Evolutionary conservation across 352 stramenopile species (phyloP).

Genomic region (Lagenidium sp.): DNA sequence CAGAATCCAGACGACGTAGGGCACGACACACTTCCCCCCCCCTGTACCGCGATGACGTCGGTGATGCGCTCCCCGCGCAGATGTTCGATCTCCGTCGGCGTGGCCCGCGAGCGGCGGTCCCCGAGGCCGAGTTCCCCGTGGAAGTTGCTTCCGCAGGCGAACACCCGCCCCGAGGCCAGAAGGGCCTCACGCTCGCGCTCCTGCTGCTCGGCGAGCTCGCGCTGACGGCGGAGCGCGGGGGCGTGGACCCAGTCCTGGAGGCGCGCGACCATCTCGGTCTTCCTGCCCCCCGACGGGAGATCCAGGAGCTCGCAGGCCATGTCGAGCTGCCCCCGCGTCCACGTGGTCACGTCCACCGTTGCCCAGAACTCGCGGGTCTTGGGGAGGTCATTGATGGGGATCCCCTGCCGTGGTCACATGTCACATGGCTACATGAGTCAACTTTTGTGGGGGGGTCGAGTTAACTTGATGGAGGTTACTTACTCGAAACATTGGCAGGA

Average conservation of each 20-base stretch:
- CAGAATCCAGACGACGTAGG: too few species aligned
- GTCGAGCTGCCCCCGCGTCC: conserved; percentile 44
- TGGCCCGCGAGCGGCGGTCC: conserved; percentile 23
- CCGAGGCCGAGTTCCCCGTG: conserved; percentile 56
- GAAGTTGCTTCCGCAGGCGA: conserved; percentile 58
- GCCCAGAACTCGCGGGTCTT: conserved; percentile 58
- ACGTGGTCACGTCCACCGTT: conserved; percentile 33
- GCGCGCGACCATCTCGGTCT: conserved; percentile 45
- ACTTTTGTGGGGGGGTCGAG: background rate
- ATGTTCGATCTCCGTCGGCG: conserved; percentile 43
- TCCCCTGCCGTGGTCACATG: conserved; percentile 19
- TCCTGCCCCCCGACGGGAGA: conserved; percentile 37
- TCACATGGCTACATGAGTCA: background rate
- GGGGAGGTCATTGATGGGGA: conserved; percentile 37
- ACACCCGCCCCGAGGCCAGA: conserved; percentile 38
- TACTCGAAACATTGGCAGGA: conserved; percentile 36
- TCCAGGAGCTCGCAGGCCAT: conserved; percentile 49
- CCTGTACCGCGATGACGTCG: conserved; percentile 34
- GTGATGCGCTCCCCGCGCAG: conserved; percentile 34
- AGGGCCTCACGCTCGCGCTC: conserved; percentile 29
- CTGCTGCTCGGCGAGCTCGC: conserved; percentile 21
- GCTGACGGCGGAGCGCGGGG: conserved; percentile 28
- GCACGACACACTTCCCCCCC: too few species aligned
- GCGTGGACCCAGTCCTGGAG: conserved; percentile 70
- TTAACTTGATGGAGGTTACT: conserved; percentile 4